Base-by-base conservation (phyloP, 106 monocot genomes). In the Allium cepa region DNA sequence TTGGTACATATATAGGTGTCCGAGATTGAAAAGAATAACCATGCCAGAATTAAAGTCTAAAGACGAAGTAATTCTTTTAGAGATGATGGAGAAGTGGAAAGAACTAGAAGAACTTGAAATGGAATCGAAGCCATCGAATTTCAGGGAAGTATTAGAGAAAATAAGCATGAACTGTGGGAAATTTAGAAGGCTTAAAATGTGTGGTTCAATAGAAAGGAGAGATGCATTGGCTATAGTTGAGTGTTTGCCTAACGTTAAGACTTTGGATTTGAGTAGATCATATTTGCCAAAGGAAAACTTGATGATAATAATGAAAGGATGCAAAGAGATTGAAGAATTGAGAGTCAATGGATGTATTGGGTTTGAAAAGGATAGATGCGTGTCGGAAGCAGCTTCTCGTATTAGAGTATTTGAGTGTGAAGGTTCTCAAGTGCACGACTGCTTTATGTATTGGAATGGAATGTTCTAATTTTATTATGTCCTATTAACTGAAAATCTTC, bases 51-150 rank as follows among this genome's bases (percentile, higher is more conserved):
- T 74, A 14, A 9, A 8, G 3, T 10, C 49, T 3, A 28, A 47
- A 22, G 74, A 74, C 10, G 74, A 74, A 50, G 10, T 48, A 12
- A 56, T 10, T 1, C 22, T 74, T 9, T 52, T 60, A 9, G 49
- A 46, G 49, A 17, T 60, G 15, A 45, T 75, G 3, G 60, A 22
- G 4, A 60, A 68, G 14, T 75, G 75, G 75, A 59, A 50, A 60
- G 68, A 75, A 3, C 75, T 75, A 16, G 75, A 75, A 57, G 9
- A 7, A 6, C 47, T 75, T 13, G 68, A 75, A 49, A 75, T 68
- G 68, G 68, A 51, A 52, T 7, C 16, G 7, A 75, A 75, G 70
- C 70, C 72, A 6, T 50, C 51, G 3, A 15, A 28, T 10, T 74
- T 74, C 15, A 0, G 15, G 15, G 27, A 57, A 8, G 11, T 74